These are phyloP conservation scores for Cupressus sempervirens DNA, from an alignment of 75 land plant genomes.

Conservation along the genomic window DNA sequence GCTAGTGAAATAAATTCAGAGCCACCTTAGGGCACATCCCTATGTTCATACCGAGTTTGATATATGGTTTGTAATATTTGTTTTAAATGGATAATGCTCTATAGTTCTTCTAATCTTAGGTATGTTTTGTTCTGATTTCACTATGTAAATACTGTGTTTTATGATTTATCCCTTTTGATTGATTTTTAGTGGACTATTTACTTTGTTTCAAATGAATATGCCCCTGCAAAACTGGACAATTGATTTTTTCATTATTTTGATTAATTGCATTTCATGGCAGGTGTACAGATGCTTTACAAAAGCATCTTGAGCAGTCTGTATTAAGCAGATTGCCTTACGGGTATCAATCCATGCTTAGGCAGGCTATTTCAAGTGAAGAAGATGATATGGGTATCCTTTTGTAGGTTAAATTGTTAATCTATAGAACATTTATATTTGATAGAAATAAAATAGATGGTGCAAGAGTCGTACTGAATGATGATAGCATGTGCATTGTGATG, in stretches of 20 bases:
- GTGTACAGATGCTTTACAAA: conserved; percentile 60
- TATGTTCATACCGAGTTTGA: neutral
- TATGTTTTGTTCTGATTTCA: neutral
- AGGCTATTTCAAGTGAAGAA: conserved; percentile 84
- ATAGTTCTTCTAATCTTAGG: neutral
- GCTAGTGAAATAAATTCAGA: neutral
- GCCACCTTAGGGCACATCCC: neutral
- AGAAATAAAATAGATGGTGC: neutral
- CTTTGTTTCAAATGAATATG: neutral
- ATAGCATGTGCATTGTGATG: neutral
- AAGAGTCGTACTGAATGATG: neutral
- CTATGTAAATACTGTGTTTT: neutral
- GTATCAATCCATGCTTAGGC: conserved; percentile 72
- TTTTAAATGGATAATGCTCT: neutral
- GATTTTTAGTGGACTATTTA: neutral
- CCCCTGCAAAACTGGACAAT: neutral
- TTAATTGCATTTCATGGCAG: conserved; percentile 22
- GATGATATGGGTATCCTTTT: conserved; percentile 81
- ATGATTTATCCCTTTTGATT: neutral
- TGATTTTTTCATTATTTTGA: neutral
- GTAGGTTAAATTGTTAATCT: conserved; percentile 1
- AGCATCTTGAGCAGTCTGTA: conserved; percentile 74
- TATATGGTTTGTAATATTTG: neutral
- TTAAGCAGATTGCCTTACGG: conserved; percentile 68
- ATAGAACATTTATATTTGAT: neutral